phyloP scores from a whole-genome alignment of 352 stramenopile species.

The Peronospora farinosa region DNA sequence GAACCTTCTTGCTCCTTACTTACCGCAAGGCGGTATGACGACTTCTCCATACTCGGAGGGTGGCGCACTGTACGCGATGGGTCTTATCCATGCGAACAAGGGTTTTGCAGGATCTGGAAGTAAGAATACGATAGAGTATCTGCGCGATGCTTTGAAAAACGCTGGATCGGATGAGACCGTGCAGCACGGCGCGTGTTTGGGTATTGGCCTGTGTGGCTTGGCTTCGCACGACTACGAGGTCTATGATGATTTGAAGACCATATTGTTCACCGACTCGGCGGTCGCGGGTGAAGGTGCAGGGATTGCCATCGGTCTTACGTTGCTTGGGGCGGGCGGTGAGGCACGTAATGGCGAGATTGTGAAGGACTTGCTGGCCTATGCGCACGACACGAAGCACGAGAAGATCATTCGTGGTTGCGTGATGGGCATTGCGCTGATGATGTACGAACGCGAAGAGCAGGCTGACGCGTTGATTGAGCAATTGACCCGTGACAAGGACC shows the following conservation, averaged over 20 bases:
- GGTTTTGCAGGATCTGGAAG: constrained; percentile 79
- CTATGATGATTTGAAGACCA: constrained; percentile 96
- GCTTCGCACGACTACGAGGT: constrained; percentile 91
- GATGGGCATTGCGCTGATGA: constrained; percentile 97
- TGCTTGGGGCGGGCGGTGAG: constrained; percentile 91
- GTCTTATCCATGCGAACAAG: constrained; percentile 97
- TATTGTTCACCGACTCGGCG: constrained; percentile 96
- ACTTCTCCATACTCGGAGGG: constrained; percentile 95
- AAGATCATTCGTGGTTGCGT: constrained; percentile 99
- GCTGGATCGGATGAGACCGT: constrained; percentile 93
- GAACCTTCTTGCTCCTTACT: constrained; percentile 95
- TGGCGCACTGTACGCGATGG: constrained; percentile 96
- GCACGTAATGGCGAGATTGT: constrained; percentile 77
- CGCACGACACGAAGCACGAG: constrained; percentile 98
- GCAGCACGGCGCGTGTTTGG: constrained; percentile 95
- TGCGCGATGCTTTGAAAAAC: constrained; percentile 81
- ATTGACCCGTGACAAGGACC: constrained; percentile 95
- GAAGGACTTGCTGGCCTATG: constrained; percentile 95
- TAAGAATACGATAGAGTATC: constrained; percentile 79
- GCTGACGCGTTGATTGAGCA: constrained; percentile 96
- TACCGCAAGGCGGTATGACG: constrained; percentile 87
- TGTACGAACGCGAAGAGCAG: constrained; percentile 96
- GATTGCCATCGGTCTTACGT: constrained; percentile 95
- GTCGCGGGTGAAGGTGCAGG: constrained; percentile 96
- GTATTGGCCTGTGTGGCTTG: constrained; percentile 94